These are phyloP conservation scores for Circinella umbellata DNA, from an alignment of 371 early-diverging fungal species.

Conservation along the genomic window DNA sequence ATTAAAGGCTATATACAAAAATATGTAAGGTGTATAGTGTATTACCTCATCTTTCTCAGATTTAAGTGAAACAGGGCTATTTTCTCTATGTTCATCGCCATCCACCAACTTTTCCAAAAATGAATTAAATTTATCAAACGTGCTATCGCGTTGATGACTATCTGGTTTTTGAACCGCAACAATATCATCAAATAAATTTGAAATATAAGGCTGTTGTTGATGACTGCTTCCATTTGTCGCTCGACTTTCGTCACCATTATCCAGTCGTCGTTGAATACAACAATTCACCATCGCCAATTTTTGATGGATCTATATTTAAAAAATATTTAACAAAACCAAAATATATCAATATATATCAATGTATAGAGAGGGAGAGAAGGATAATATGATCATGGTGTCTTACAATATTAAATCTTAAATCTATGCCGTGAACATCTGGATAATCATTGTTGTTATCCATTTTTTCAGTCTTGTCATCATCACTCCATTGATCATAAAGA, in stretches of 20 bases:
- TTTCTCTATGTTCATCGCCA: constrained; percentile 23
- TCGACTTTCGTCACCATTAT: constrained; percentile 4
- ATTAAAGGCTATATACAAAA: no score
- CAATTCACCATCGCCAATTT: constrained; percentile 93
- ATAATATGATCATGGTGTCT: constrained; percentile 8
- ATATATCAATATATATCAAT: background rate
- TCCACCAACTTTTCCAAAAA: constrained; percentile 31
- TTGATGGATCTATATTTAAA: constrained; percentile 65
- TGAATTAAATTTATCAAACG: constrained; percentile 20
- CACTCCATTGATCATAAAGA: constrained; percentile 21
- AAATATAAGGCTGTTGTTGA: background rate
- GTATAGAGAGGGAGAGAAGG: no score
- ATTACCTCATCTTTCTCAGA: constrained; percentile 1
- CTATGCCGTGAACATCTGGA: constrained; percentile 57
- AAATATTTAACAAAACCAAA: background rate
- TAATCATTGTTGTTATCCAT: constrained; percentile 15
- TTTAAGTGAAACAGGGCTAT: background rate
- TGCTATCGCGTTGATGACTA: background rate
- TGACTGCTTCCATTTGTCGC: background rate
- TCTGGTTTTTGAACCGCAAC: constrained; percentile 7
- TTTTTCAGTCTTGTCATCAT: constrained; percentile 12
- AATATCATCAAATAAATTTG: constrained; percentile 12
- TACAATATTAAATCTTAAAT: constrained; percentile 72
- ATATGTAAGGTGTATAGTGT: no score
- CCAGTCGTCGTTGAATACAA: constrained; percentile 68